phyloP scores from a whole-genome alignment of 1,139 yeast species.

The Chernovozyma sophiae-reginae region DNA sequence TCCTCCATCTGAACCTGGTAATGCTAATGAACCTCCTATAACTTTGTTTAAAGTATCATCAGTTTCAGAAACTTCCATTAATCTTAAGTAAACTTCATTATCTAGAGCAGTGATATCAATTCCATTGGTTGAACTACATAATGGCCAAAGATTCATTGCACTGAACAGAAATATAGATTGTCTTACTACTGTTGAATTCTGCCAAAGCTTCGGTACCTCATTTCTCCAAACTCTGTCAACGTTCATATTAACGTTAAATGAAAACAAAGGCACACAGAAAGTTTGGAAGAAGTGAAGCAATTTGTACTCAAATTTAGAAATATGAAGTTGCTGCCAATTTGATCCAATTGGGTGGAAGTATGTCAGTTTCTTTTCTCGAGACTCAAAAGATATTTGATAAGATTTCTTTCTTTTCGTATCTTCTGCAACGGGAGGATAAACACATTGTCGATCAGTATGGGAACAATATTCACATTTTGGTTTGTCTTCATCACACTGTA shows the following conservation, averaged over 20 bases:
- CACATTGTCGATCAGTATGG: conserved; percentile 28
- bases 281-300: conserved; percentile 26
- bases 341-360: not conserved
- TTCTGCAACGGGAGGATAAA: no score
- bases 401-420: no score
- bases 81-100: not conserved
- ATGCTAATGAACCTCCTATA: not conserved
- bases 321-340: conserved; percentile 15
- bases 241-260: conserved; percentile 18
- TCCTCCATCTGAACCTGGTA: not conserved
- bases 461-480: conserved; percentile 38
- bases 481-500: conserved; percentile 30
- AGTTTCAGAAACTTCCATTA: not conserved
- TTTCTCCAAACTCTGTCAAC: conserved; percentile 25
- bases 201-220: conserved; percentile 23
- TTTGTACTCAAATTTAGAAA: conserved; percentile 28
- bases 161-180: conserved; percentile 21
- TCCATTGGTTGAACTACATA: conserved; percentile 3
- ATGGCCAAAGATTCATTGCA: conserved; percentile 18
- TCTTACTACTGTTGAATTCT: conserved; percentile 19
- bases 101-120: not conserved
- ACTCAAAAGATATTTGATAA: no score
- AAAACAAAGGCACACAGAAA: conserved; percentile 23
- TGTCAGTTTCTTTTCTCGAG: no score
- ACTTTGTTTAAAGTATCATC: not conserved